Evolutionary conservation across 805 yeast genomes (phyloP), one percentile per base, ranked within the genome.

Genomic region (Lachancea lanzarotensis): DNA sequence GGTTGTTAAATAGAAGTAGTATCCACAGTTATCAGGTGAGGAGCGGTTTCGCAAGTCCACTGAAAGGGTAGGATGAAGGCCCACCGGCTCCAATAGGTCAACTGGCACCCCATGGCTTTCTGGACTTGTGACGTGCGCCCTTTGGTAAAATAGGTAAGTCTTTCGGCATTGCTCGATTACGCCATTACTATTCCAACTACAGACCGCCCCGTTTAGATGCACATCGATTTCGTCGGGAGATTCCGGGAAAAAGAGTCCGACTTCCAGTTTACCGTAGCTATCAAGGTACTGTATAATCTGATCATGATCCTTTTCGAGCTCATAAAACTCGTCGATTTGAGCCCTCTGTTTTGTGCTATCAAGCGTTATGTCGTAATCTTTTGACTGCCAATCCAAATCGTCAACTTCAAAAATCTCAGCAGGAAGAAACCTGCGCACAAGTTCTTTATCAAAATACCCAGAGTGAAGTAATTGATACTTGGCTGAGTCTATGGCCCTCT

Each of bases 1-100:
- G 10, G 78, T 52, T 8, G 71, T 68, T 22, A 73, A 57, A 49
- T 66, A 65, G 25, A 72, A 58, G 49, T 63, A 76, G 13, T 75
- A 65, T 31, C 65, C 63, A 61, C 84, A 79, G 3, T 54, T 45
- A 1, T 51, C 54, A 13, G 43, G 15, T 17, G 35, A 9, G 7
- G 19, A n/a, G 15, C 27, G 15, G 7, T 44, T 29, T 4, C 47
- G 26, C 29, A 57, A 30, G 43, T 52, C 47, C 38, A 63, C 36
- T 3, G 40, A 18, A 0, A 70, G 16, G 7, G 57, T 56, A 38
- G 75, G 75, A 46, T 70, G 75, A 11, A 70, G 45, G 0, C 73
- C 72, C 9, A 59, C 48, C 10, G 73, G 73, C 33, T 52, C 34
- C n/a, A 50, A 51, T 18, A 59, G 45, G 2, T 49, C 34, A 1